These are phyloP conservation scores for Trichoderma gracile DNA, from an alignment of 2,329 filamentous ascomycete genomes.

Conservation along the genomic window DNA sequence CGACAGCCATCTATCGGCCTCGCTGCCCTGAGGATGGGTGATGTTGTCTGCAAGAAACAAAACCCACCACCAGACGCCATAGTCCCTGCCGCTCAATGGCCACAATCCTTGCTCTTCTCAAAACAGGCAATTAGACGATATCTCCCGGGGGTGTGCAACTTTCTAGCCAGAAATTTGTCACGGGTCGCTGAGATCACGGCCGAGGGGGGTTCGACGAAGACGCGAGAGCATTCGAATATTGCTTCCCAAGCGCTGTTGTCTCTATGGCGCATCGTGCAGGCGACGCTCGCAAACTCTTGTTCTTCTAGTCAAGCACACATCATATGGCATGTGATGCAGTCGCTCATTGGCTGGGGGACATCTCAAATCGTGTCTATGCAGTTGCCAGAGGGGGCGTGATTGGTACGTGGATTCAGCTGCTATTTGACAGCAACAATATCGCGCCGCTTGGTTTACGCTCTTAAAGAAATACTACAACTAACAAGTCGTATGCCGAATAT, in stretches of 20 bases:
- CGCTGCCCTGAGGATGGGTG: not conserved
- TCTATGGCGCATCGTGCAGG: not conserved
- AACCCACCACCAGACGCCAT: not conserved
- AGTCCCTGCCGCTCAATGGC: not conserved
- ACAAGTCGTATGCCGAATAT: not conserved
- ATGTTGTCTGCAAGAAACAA: not conserved
- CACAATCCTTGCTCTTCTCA: conserved; percentile 6
- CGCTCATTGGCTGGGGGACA: not conserved
- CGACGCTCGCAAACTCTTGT: not conserved
- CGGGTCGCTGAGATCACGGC: not conserved
- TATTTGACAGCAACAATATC: not conserved
- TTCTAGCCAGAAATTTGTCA: not conserved
- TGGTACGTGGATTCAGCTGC: not conserved
- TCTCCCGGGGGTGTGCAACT: not conserved
- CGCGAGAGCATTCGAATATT: not conserved
- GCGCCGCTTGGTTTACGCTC: not conserved
- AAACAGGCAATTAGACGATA: not conserved
- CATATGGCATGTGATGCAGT: not conserved
- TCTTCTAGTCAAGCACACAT: not conserved
- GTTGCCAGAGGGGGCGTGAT: not conserved
- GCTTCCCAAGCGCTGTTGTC: conserved; percentile 10
- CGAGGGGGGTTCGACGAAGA: not conserved
- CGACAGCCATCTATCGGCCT: not conserved
- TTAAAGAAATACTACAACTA: not conserved
- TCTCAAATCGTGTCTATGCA: not conserved